phyloP scores from a whole-genome alignment of 306 rosid genomes.

The Rosa chinensis region DNA sequence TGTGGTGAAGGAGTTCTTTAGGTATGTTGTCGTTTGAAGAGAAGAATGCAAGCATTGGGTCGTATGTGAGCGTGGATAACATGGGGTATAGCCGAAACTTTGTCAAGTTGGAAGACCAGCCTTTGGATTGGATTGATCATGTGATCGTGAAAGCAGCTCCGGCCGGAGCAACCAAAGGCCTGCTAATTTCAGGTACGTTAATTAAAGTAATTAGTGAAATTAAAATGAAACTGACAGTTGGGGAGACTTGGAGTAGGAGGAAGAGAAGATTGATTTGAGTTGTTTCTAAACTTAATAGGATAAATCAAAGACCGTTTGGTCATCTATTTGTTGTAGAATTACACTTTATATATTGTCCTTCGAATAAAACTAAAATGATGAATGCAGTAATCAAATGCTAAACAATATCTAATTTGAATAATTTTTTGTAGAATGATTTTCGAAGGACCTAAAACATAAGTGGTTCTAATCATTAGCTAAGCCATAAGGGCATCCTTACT shows the following conservation, averaged over 20 bases:
- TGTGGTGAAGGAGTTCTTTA: conserved; percentile 10
- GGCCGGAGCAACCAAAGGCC: conserved; percentile 14
- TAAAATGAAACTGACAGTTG: not conserved
- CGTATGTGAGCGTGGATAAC: conserved; percentile 6
- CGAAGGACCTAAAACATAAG: too few species aligned
- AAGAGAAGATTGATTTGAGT: too few species aligned
- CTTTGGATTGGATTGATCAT: conserved; percentile 19
- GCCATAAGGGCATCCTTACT: too few species aligned
- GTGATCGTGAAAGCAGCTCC: conserved; percentile 4
- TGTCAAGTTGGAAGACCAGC: conserved; percentile 10
- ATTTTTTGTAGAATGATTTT: too few species aligned
- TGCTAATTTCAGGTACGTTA: not conserved
- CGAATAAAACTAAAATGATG: too few species aligned
- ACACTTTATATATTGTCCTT: too few species aligned
- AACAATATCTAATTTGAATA: too few species aligned
- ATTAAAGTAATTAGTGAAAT: not conserved
- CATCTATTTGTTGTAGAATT: too few species aligned
- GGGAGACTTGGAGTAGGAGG: not conserved
- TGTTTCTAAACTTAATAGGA: too few species aligned
- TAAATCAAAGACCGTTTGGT: not conserved
- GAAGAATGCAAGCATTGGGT: conserved; percentile 16
- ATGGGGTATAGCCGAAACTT: conserved; percentile 7
- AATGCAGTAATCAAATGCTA: too few species aligned
- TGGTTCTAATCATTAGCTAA: too few species aligned
- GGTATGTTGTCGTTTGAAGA: conserved; percentile 13